phyloP scores from a whole-genome alignment of 2,329 filamentous ascomycete species.

The Hansfordia pulvinata region DNA sequence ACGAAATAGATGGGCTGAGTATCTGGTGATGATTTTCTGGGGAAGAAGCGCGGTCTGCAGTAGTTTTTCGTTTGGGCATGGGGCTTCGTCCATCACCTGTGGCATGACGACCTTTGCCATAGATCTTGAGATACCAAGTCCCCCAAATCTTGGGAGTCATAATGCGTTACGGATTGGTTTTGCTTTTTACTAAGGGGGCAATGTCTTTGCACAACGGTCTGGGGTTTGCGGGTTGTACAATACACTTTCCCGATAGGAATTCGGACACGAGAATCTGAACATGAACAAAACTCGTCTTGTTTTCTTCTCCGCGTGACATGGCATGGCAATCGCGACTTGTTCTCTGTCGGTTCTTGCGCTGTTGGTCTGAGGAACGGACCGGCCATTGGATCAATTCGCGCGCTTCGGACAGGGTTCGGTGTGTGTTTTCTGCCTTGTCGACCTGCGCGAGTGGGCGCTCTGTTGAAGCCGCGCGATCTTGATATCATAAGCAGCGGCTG shows the following conservation, averaged over 20 bases:
- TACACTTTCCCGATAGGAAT: conserved; percentile 51
- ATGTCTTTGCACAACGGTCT: conserved; percentile 56
- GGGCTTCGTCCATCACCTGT: conserved; percentile 43
- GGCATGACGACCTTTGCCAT: conserved; percentile 15
- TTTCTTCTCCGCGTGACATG: too few relatives aligned
- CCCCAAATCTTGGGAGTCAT: conserved; percentile 48
- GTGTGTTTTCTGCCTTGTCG: too few relatives aligned
- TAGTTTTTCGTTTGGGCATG: conserved; percentile 42
- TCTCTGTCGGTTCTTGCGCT: too few relatives aligned
- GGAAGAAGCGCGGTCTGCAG: conserved; percentile 15
- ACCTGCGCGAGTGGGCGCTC: too few relatives aligned
- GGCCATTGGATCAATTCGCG: too few relatives aligned
- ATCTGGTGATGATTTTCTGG: conserved; percentile 15
- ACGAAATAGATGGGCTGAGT: conserved; percentile 98
- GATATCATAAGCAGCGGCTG: too few relatives aligned
- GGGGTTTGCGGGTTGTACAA: conserved; percentile 62
- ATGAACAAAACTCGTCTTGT: conserved; percentile 33
- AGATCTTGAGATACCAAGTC: conserved; percentile 24
- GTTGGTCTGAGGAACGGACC: too few relatives aligned
- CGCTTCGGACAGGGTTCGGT: too few relatives aligned
- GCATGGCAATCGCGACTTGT: too few relatives aligned
- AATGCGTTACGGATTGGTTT: conserved; percentile 65
- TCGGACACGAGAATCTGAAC: conserved; percentile 51
- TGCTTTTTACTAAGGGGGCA: conserved; percentile 46
- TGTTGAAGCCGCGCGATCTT: too few relatives aligned